These are phyloP conservation scores for Peronospora farinosa DNA, from an alignment of 352 stramenopile genomes.

Conservation along the genomic window DNA sequence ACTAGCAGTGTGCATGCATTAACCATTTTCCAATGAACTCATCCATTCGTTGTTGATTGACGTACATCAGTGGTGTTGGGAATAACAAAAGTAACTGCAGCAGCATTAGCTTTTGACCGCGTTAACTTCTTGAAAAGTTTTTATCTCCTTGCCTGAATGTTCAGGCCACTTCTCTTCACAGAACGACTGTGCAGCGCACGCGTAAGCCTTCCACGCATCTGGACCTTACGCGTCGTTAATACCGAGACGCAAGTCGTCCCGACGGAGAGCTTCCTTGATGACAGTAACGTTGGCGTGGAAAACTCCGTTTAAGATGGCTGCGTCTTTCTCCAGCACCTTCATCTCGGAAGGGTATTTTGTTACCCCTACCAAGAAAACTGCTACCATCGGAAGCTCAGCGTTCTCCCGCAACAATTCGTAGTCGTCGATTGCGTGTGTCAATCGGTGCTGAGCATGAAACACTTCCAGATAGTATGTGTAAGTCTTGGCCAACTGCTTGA, in stretches of 20 bases:
- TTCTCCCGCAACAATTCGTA: slow-evolving; percentile 32
- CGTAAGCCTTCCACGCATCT: slow-evolving; percentile 36
- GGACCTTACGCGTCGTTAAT: slow-evolving; percentile 26
- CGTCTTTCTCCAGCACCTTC: slow-evolving; percentile 14
- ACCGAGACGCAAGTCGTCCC: slow-evolving; percentile 27
- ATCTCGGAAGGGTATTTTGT: slow-evolving; percentile 22
- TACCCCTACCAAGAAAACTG: slow-evolving; percentile 31
- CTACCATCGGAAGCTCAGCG: slow-evolving; percentile 38
- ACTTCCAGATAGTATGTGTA: slow-evolving; percentile 61
- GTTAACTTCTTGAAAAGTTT: slow-evolving; percentile 23
- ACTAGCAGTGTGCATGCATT: no score
- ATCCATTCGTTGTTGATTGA: no score
- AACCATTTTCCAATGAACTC: no score
- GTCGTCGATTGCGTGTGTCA: slow-evolving; percentile 24
- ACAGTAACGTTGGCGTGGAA: slow-evolving; percentile 27
- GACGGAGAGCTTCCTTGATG: slow-evolving; percentile 29
- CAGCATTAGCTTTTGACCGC: slow-evolving; percentile 17
- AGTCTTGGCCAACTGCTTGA: slow-evolving; percentile 57
- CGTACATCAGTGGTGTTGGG: no score
- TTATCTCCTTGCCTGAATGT: slow-evolving; percentile 45
- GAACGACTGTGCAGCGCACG: slow-evolving; percentile 35
- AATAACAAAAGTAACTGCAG: neutral
- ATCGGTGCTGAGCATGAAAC: slow-evolving; percentile 28
- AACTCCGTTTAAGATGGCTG: slow-evolving; percentile 14
- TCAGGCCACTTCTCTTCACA: slow-evolving; percentile 68